Percentiles rank a stretch among this genome's conserved stretches.
These are phyloP conservation scores for Sporothrix luriei DNA, from an alignment of 2,329 filamentous ascomycete genomes.

Conservation along the genomic window DNA sequence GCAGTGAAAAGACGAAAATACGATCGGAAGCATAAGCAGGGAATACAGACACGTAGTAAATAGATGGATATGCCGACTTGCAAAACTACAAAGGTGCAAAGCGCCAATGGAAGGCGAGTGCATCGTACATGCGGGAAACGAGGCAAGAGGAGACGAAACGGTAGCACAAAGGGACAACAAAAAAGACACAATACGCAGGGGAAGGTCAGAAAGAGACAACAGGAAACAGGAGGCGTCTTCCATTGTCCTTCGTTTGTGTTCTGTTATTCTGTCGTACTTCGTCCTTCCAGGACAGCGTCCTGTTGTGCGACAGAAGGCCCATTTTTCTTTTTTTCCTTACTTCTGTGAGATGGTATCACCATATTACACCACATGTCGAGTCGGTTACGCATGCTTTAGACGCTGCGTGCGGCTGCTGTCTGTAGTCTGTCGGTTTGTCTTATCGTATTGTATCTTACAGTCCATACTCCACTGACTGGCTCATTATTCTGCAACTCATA, in stretches of 20 bases:
- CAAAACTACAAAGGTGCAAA: neutral
- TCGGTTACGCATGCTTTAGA: conserved; percentile 6
- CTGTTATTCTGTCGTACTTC: conserved; percentile 5
- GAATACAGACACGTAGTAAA: neutral
- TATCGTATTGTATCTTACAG: neutral
- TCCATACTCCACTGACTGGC: neutral
- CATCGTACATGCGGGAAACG: neutral
- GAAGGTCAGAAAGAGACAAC: neutral
- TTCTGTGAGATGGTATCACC: conserved; percentile 19
- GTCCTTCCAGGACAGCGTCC: conserved; percentile 9
- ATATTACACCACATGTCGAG: conserved; percentile 10
- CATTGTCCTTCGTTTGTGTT: conserved; percentile 12
- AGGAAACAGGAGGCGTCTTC: conserved; percentile 11
- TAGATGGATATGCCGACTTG: neutral
- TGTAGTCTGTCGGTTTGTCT: neutral
- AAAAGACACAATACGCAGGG: neutral
- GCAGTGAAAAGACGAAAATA: neutral
- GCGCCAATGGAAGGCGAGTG: neutral
- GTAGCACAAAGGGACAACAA: conserved; percentile 7
- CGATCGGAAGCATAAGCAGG: neutral
- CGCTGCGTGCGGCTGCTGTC: conserved; percentile 1
- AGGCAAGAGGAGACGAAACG: conserved; percentile 13
- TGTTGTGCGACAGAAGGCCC: conserved; percentile 21
- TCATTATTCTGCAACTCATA: neutral
- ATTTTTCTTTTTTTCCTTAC: neutral